A percentile compares a stretch with the other conserved stretches of the same genome.
These are phyloP conservation scores for Dalechampia spathulata DNA, from an alignment of 441 rosid species.

Conservation along the genomic window DNA sequence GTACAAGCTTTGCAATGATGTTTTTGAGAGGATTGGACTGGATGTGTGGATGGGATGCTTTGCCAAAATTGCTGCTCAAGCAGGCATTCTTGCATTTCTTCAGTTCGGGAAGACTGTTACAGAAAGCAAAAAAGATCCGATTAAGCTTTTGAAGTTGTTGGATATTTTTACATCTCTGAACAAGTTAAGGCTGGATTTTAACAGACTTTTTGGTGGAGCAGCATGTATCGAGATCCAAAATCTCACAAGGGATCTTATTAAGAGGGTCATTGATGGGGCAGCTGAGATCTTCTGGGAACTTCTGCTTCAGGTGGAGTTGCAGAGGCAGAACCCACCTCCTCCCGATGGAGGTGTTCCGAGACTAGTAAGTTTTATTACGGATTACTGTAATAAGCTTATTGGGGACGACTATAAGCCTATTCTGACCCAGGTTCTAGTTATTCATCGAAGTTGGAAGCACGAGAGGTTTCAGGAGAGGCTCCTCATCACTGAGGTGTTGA, in stretches of 20 bases:
- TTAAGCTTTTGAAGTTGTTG: conserved; percentile 82
- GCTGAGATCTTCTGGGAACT: conserved; percentile 97
- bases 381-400: conserved; percentile 76
- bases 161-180: conserved; percentile 81
- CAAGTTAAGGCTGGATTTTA: conserved; percentile 85
- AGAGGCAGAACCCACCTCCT: conserved; percentile 73
- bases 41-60: conserved; percentile 98
- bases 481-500: conserved; percentile 56
- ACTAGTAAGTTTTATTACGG: conserved; percentile 74
- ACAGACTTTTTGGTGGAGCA: conserved; percentile 86
- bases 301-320: conserved; percentile 78
- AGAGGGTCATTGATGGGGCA: conserved; percentile 76
- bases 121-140: conserved; percentile 84
- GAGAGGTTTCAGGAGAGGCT: conserved; percentile 85
- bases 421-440: conserved; percentile 69
- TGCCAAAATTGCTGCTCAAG: conserved; percentile 90
- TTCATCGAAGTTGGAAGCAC: conserved; percentile 89
- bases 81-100: conserved; percentile 90
- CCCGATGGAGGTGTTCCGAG: conserved; percentile 72
- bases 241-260: conserved; percentile 89
- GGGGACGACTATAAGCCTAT: conserved; percentile 79
- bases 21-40: conserved; percentile 73
- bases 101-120: conserved; percentile 94
- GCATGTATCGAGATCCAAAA: conserved; percentile 91
- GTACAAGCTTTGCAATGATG: conserved; percentile 85